Evolutionary conservation across 257 asterid species (phyloP).

Genomic region (Catharanthus roseus): DNA sequence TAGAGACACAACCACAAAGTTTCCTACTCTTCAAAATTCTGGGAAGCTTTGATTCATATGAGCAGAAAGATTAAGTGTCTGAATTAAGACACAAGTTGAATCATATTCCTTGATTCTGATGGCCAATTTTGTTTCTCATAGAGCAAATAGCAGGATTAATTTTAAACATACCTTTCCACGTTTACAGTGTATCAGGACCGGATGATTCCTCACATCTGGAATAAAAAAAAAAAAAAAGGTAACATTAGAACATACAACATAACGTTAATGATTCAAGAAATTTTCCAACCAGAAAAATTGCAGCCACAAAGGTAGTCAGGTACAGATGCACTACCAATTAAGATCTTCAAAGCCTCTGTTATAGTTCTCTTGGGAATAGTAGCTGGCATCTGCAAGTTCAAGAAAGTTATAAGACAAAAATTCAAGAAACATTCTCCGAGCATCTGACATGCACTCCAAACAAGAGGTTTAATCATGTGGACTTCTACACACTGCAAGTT

Average conservation of each 20-base stretch:
- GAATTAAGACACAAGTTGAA: neutral
- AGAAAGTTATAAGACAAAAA: neutral
- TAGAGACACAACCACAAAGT: no score
- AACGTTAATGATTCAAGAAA: neutral
- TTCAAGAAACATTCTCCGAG: neutral
- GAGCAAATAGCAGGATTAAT: neutral
- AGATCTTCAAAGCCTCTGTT: slow-evolving; percentile 38
- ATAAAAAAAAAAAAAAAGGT: neutral
- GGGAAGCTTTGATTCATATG: neutral
- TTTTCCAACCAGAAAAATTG: neutral
- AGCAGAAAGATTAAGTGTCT: neutral
- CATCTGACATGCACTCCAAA: no score
- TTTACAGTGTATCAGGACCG: slow-evolving; percentile 42
- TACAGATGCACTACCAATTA: slow-evolving; percentile 30
- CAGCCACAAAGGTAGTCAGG: neutral
- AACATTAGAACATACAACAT: slow-evolving; percentile 3
- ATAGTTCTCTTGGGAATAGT: slow-evolving; percentile 28
- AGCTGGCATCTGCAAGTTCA: slow-evolving; percentile 35
- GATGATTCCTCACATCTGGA: slow-evolving; percentile 47
- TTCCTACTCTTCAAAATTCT: no score
- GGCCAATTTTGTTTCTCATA: neutral
- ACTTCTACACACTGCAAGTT: neutral
- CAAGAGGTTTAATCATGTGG: neutral
- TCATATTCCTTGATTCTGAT: neutral
- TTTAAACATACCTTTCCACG: slow-evolving; percentile 38